Evolutionary conservation across 2,329 filamentous ascomycete genomes (phyloP).

Genomic region (Bipolaris victoriae): DNA sequence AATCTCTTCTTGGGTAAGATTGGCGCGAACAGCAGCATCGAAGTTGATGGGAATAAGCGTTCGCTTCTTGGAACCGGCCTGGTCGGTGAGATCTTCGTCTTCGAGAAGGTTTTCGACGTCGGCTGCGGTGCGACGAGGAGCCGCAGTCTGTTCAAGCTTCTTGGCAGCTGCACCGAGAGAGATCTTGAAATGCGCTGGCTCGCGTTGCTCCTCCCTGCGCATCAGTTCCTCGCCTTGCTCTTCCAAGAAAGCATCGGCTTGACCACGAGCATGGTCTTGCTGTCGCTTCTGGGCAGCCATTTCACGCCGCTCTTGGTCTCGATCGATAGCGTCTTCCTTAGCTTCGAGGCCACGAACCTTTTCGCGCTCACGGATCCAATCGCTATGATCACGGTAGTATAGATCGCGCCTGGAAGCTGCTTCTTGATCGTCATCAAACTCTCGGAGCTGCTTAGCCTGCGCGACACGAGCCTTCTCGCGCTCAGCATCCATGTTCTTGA

Average conservation of each 20-base stretch:
- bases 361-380: constrained; percentile 83
- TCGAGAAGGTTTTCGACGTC: constrained; percentile 95
- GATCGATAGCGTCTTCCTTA: constrained; percentile 80
- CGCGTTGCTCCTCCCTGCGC: constrained; percentile 51
- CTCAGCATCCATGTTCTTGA: constrained; percentile 74
- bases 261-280: constrained; percentile 77
- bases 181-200: constrained; percentile 81
- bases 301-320: constrained; percentile 78
- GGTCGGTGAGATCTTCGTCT: constrained; percentile 78
- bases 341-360: constrained; percentile 75
- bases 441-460: constrained; percentile 72
- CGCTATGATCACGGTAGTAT: constrained; percentile 86
- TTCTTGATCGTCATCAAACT: constrained; percentile 94
- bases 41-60: constrained; percentile 64
- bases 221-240: constrained; percentile 77
- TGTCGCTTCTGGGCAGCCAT: constrained; percentile 71
- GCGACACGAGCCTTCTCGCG: constrained; percentile 68
- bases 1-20: constrained; percentile 83
- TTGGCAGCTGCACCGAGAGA: constrained; percentile 87
- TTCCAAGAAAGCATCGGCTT: constrained; percentile 90
- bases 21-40: constrained; percentile 52
- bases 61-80: constrained; percentile 70
- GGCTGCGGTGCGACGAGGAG: constrained; percentile 77
- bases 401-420: constrained; percentile 71
- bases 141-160: constrained; percentile 64